These are phyloP conservation scores for Backusella tuberculispora DNA, from an alignment of 192 early-diverging fungal genomes.

Conservation along the genomic window DNA sequence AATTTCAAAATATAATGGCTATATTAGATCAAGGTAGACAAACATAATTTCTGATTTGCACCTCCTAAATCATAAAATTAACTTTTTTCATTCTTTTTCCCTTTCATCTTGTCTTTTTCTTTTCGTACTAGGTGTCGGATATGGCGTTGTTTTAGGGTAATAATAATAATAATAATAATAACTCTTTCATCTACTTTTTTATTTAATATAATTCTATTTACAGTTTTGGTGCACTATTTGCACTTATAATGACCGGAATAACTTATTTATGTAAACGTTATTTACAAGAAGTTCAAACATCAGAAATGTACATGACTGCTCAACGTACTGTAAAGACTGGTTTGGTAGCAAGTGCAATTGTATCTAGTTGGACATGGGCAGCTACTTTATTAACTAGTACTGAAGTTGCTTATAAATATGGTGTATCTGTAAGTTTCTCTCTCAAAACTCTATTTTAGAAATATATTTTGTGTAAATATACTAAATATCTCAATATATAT, in stretches of 20 bases:
- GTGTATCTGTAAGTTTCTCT: conserved; percentile 53
- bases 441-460: not conserved
- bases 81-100: not conserved
- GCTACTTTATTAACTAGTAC: conserved; percentile 72
- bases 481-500: not conserved
- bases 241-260: conserved; percentile 60
- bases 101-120: not conserved
- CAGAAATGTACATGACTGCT: conserved; percentile 76
- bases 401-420: conserved; percentile 72
- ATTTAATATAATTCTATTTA: too few relatives aligned
- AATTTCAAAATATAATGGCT: not conserved
- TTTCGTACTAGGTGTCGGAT: conserved; percentile 32
- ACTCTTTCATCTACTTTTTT: too few relatives aligned
- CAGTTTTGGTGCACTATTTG: conserved; percentile 30
- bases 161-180: not conserved
- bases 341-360: conserved; percentile 69
- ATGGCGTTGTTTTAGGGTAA: conserved; percentile 35
- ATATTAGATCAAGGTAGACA: not conserved
- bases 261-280: conserved; percentile 69
- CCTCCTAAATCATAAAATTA: not conserved
- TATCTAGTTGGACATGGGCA: conserved; percentile 65
- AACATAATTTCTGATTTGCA: not conserved
- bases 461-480: not conserved
- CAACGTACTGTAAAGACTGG: conserved; percentile 68
- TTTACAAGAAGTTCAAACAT: conserved; percentile 62